A percentile compares a stretch with the other conserved stretches of the same genome.
Conservation (phyloP, 2,329 filamentous ascomycete species). For the Catunica adiposa region DNA sequence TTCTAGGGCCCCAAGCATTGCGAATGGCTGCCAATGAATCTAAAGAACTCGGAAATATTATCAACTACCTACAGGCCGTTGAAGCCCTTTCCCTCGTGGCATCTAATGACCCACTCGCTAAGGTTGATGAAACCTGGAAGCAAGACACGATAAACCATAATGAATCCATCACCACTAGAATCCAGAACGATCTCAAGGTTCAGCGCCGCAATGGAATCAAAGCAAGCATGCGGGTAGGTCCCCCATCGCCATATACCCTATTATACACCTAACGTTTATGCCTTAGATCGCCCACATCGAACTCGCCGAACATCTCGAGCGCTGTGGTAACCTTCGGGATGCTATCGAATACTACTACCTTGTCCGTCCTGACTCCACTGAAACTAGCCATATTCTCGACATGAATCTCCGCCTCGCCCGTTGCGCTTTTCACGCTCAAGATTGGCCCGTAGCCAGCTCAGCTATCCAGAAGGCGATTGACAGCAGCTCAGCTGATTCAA, state of each 20-base stretch:
- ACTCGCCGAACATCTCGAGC: constrained; percentile 67
- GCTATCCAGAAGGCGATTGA: constrained; percentile 43
- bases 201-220: constrained; percentile 97
- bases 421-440: constrained; percentile 56
- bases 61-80: constrained; percentile 52
- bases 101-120: constrained; percentile 51
- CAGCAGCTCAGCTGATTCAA: constrained; percentile 20
- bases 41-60: constrained; percentile 57
- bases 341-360: constrained; percentile 65
- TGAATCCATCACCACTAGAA: constrained; percentile 50
- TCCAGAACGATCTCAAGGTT: constrained; percentile 71
- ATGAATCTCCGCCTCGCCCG: constrained; percentile 65
- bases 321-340: constrained; percentile 53
- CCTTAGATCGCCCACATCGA: constrained; percentile 78
- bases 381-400: constrained; percentile 65
- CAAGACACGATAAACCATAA: constrained; percentile 49
- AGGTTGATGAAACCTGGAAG: constrained; percentile 59
- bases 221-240: constrained; percentile 70
- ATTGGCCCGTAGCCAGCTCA: constrained; percentile 55
- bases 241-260: neutral
- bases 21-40: constrained; percentile 61
- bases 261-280: neutral
- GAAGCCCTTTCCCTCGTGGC: constrained; percentile 45
- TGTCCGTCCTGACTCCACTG: constrained; percentile 84
- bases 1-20: constrained; percentile 64